Evolutionary conservation across 192 early-diverging fungal species (phyloP).

Genomic region (Obelidium mucronatum): DNA sequence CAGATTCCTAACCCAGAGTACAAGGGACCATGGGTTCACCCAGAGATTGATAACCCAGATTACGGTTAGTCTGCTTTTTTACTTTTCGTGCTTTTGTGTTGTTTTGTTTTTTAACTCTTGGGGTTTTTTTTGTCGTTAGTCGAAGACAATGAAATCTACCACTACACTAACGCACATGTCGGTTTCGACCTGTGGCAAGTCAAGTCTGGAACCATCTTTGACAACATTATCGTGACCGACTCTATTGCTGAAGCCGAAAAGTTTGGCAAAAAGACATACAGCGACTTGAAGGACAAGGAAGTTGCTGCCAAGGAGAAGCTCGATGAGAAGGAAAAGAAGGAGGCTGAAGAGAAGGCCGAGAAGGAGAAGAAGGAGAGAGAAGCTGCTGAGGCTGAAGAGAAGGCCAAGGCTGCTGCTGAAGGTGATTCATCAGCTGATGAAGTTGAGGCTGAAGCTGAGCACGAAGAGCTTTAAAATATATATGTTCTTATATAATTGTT

Average conservation of each 20-base stretch:
- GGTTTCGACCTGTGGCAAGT: slow-evolving; percentile 67
- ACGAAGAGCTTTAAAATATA: slow-evolving; percentile 50
- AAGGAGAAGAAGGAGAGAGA: slow-evolving; percentile 33
- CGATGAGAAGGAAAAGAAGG: slow-evolving; percentile 36
- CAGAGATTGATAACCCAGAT: slow-evolving; percentile 53
- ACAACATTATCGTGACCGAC: slow-evolving; percentile 63
- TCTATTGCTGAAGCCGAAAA: slow-evolving; percentile 53
- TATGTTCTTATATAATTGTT: no score
- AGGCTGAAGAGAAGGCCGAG: slow-evolving; percentile 7
- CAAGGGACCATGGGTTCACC: slow-evolving; percentile 58
- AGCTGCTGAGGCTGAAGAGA: slow-evolving; percentile 22
- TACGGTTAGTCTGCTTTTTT: slow-evolving; percentile 32
- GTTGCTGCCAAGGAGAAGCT: slow-evolving; percentile 45
- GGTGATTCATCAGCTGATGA: no score
- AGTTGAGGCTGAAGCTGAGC: slow-evolving; percentile 53
- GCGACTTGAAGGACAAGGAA: slow-evolving; percentile 33
- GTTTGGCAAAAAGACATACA: slow-evolving; percentile 47
- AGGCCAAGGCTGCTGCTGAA: slow-evolving; percentile 9
- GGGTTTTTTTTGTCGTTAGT: no score
- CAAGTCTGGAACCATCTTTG: slow-evolving; percentile 57
- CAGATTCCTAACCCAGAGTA: slow-evolving; percentile 59
- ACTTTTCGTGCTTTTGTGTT: background rate
- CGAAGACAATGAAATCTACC: slow-evolving; percentile 42
- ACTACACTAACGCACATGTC: slow-evolving; percentile 43
- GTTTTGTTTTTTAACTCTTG: no score